Base-by-base conservation (phyloP, 2,329 filamentous ascomycete genomes). In the Alternaria brassicicola region DNA sequence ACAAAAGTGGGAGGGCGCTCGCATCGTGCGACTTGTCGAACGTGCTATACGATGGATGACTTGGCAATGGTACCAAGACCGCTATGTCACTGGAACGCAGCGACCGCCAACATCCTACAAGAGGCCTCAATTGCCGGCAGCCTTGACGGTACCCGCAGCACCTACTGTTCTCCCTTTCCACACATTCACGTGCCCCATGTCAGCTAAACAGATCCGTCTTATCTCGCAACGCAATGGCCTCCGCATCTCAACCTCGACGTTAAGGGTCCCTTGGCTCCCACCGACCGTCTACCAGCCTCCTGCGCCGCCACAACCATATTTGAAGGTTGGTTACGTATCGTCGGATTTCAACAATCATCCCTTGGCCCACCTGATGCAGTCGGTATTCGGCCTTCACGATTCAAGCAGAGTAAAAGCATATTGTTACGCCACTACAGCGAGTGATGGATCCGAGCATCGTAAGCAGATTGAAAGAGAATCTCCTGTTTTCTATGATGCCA, bases 261-360 rank as follows among this genome's bases (percentile, higher is more conserved):
- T 99, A 15, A 88, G 89, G 56, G 88, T 93, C 2, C 86, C 93
- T 4, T 99, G 95, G 95, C 85, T 99, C 46, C 89, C 94, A 6
- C 74, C 80, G 43, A 88, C 88, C 0, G 91, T 98, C 0, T 97
- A 91, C 69, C 86, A 87, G n/a, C 95, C 95, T 2, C 95, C 95
- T 0, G 78, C 86, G 2, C 93, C 95, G 1, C 95, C 95, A 1
- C 84, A 82, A 41, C 93, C 93, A 0, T 87, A 89, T 64, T 83
- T 99, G n/a, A 94, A 92, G 66, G 88, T 99, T 59, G 95, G 95
- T 45, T 99, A 99, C 76, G 88, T 99, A 35, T 98, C 95, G 3
- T 98, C 95, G 0, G 95, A 99, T 78, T 99, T 99, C 79, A 99
- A 99, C 74, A 99, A 99, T 69, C 95, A 99, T 74, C 95, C 95